A percentile compares a stretch with the other conserved stretches of the same genome.
phyloP scores from a whole-genome alignment of 768 basidiomycete genomes.

The Kondoa subrosea region DNA sequence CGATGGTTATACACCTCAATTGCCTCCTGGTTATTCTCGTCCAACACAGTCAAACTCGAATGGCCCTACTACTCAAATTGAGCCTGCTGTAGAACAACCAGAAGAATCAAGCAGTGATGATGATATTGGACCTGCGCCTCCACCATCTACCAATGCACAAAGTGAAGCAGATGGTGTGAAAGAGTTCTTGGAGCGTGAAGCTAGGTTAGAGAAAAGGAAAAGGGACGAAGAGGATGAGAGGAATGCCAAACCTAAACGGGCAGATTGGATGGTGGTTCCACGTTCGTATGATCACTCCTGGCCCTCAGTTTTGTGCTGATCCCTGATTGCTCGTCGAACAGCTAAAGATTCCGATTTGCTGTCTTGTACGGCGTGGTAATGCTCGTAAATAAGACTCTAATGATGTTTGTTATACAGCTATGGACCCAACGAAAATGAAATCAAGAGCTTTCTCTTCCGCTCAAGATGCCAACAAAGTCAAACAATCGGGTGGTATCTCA shows the following conservation, averaged over 20 bases:
- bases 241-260: background rate
- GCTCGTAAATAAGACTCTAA: background rate
- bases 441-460: background rate
- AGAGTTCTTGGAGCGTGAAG: conserved; percentile 1
- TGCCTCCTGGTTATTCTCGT: background rate
- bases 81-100: background rate
- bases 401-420: background rate
- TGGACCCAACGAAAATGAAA: conserved; percentile 7
- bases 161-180: background rate
- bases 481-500: background rate
- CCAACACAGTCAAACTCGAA: too few relatives aligned
- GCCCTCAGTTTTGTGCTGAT: background rate
- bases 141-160: background rate
- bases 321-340: background rate
- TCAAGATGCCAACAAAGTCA: background rate
- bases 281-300: background rate
- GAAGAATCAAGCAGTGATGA: background rate
- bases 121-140: conserved; percentile 2
- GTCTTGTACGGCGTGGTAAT: background rate
- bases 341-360: conserved; percentile 6
- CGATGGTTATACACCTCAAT: background rate
- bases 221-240: background rate
- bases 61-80: too few relatives aligned
- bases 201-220: background rate
- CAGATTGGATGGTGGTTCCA: conserved; percentile 5